Evolutionary conservation across 2,329 filamentous ascomycete species (phyloP).

Genomic region (Pseudopyricularia javanii): DNA sequence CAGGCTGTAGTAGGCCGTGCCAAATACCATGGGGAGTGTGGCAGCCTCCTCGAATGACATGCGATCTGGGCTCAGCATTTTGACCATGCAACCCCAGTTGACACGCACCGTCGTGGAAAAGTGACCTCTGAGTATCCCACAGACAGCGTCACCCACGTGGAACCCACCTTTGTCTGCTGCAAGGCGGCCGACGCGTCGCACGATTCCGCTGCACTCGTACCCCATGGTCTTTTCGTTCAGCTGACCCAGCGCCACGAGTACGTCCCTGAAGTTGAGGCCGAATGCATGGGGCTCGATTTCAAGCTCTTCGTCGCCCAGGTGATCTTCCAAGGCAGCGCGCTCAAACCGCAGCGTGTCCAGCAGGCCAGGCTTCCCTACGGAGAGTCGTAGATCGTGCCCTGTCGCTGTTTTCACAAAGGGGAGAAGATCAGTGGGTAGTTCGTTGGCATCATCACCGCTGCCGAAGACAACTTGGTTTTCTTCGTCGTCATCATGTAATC

Average conservation of each 20-base stretch:
- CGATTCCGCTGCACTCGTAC: slow-evolving; percentile 15
- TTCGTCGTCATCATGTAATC: neutral
- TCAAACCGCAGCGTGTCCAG: slow-evolving; percentile 1
- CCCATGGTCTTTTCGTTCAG: slow-evolving; percentile 18
- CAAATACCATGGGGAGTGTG: slow-evolving; percentile 12
- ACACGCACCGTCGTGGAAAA: neutral
- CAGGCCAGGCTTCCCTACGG: neutral
- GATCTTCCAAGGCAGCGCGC: neutral
- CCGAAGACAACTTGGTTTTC: neutral
- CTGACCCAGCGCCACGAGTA: slow-evolving; percentile 21
- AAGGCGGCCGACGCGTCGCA: slow-evolving; percentile 18
- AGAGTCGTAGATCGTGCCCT: neutral
- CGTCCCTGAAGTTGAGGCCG: slow-evolving; percentile 25
- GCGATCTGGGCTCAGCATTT: slow-evolving; percentile 14
- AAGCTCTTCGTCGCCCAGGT: slow-evolving; percentile 11
- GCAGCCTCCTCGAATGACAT: slow-evolving; percentile 9
- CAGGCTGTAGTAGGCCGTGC: slow-evolving; percentile 14
- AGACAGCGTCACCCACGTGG: slow-evolving; percentile 14
- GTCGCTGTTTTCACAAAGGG: neutral
- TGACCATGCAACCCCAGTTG: neutral
- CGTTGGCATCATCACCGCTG: neutral
- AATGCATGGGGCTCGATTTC: slow-evolving; percentile 20
- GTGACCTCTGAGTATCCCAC: neutral
- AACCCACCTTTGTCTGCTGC: slow-evolving; percentile 7
- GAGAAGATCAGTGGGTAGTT: neutral